phyloP scores from a whole-genome alignment of 768 basidiomycete species.

The Xerocomellus amylosporus region DNA sequence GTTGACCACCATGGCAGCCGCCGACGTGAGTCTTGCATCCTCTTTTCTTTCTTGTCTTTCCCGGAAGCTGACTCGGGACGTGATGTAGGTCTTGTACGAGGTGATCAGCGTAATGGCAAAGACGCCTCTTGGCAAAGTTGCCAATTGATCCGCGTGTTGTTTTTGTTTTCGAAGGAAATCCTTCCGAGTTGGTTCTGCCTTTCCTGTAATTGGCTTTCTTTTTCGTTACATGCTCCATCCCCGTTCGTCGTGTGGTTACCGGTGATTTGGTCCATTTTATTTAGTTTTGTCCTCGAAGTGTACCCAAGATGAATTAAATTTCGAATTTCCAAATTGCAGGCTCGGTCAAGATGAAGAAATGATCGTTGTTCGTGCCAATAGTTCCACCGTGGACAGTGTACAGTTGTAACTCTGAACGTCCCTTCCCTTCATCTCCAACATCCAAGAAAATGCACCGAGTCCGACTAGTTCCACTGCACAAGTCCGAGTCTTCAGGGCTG shows the following conservation, averaged over 20 bases:
- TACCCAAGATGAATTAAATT: background rate
- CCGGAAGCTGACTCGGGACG: conserved; percentile 6
- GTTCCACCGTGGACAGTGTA: no score
- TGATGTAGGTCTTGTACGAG: conserved; percentile 62
- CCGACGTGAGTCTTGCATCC: conserved; percentile 42
- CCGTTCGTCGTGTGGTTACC: no score
- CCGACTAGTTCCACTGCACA: no score
- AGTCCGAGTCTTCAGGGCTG: no score
- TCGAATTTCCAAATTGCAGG: no score
- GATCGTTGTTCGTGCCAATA: no score
- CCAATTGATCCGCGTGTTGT: conserved; percentile 7
- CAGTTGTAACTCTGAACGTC: no score
- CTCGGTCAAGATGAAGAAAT: no score
- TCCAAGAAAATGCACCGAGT: no score
- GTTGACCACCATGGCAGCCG: conserved; percentile 61
- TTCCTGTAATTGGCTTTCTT: background rate
- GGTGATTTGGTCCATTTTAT: background rate
- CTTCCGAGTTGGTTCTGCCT: background rate
- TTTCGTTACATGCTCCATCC: background rate
- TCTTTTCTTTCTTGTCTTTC: background rate
- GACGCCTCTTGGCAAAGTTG: conserved; percentile 66
- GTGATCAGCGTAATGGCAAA: conserved; percentile 79
- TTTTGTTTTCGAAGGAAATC: background rate
- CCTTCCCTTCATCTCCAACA: no score
- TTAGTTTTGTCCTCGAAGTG: background rate